Evolutionary conservation across 2,329 filamentous ascomycete genomes (phyloP), one percentile per base, ranked within the genome.

Genomic region (Bipolaris gigantea): DNA sequence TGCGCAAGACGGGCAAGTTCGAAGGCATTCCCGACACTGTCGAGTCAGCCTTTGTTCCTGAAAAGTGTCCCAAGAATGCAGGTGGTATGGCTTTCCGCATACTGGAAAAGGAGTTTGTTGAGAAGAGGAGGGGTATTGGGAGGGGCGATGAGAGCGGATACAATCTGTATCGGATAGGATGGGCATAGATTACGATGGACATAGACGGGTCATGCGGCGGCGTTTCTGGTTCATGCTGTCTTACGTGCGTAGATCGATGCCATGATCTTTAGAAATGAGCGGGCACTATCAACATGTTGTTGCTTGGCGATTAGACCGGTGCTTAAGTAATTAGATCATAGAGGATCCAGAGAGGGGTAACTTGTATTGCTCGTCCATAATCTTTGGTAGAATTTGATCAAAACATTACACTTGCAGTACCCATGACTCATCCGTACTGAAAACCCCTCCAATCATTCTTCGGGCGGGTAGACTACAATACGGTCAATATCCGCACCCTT

Each of bases 401-500:
- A 39, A 21, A 19, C 10, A 15, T 39, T 39, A 21, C 5, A 39
- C 23, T 39, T 30, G 4, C 10, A 11, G 27, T 30, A 11, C 13
- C 13, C 27, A 11, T 30, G 27, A 13, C 10, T 30, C 4, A 13
- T 30, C 3, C 5, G 27, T 3, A 30, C 27, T 13, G 18, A 18
- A 23, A n/a, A 16, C 16, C 3, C 4, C 9, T 21, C 10, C 8
- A 4, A 11, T 50, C 64, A 67, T 39, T 63, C 56, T 68, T 86
- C 83, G 0, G 81, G 73, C 1, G 83, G 83, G 66, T 85, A 86
- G 0, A 86, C 84, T 1, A 86, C 77, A 60, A 86, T 81, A 13
- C 77, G 76, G 59, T 86, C 84, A 19, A 86, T 63, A 62, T 86
- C 84, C 0, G 81, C 83, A 0, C 83, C 83, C 65, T 82, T 84